Base-by-base conservation (phyloP, 2,329 filamentous ascomycete species). In the Colletotrichum coccodes region DNA sequence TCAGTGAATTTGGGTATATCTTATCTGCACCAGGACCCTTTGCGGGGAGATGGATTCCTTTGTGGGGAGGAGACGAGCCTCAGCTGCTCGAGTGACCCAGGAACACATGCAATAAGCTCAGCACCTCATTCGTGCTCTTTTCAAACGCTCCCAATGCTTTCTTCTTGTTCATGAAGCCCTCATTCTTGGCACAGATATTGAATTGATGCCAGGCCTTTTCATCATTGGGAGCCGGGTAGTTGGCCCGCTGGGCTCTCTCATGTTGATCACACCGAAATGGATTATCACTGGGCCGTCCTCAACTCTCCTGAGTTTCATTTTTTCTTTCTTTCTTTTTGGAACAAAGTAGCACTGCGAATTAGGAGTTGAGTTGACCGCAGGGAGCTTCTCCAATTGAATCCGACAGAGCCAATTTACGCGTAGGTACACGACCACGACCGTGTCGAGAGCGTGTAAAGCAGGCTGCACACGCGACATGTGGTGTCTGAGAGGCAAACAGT, bases 391-490 rank as follows among this genome's bases (percentile, higher is more conserved):
- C 44, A 60, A 60, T 60, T 30, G 32, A 30, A 28, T 2, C 16
- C 16, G 4, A 30, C 32, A 1, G 6, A 50, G 21, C 38, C 62
- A 66, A 58, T 66, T 66, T 66, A 66, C 66, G 62, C 61, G 66
- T 60, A 40, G 44, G 23, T 21, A 32, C 38, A 50, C 42, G 34
- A 40, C 14, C 38, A 50, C 42, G 34, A 40, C 14, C 66, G 66
- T 34, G 66, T 66, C 54, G 54, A 40, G 49, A 36, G 42, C 66
- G 66, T 69, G 66, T 69, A 50, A 56, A 58, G 54, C 49, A 60
- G 62, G 21, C 40, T 3, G 34, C 2, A 59, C 32, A 66, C 66
- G 61, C 66, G 66, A 66, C 61, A 21, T 21, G 47, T 14, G 16
- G 38, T 58, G 66, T 50, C 50, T 49, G 54, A 11, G n/a, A 66